Conservation (phyloP, 2,329 filamentous ascomycete genomes). For the Chaetomium olivaceum region DNA sequence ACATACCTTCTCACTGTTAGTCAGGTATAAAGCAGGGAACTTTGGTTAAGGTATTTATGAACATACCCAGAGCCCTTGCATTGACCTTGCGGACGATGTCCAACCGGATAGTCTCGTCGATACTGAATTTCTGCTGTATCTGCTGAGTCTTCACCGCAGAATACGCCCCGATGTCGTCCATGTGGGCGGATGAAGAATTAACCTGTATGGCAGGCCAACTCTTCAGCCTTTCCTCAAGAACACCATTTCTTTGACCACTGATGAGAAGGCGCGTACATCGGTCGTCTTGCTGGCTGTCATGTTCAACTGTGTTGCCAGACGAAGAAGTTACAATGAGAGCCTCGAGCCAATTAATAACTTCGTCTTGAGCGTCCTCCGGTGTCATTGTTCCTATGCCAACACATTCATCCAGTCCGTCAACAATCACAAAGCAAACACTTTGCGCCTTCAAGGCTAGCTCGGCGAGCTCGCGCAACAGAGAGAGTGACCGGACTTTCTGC, state of each 20-base stretch:
- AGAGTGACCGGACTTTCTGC: background rate
- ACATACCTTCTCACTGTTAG: conserved; percentile 4
- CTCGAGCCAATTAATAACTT: conserved; percentile 12
- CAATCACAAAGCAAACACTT: conserved; percentile 3
- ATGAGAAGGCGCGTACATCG: conserved; percentile 4
- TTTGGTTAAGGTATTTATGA: background rate
- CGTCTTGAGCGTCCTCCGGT: background rate
- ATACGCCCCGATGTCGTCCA: conserved; percentile 6
- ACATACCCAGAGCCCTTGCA: background rate
- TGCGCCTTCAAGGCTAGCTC: conserved; percentile 5
- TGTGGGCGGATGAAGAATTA: background rate
- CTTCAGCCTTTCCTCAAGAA: background rate
- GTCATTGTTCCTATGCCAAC: background rate
- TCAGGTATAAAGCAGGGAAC: background rate
- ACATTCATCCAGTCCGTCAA: conserved; percentile 11
- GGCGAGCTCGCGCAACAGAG: conserved; percentile 1
- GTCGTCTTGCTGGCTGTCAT: background rate
- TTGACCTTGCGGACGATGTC: background rate
- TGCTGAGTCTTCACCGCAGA: background rate
- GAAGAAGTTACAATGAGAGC: background rate
- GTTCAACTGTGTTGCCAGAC: background rate
- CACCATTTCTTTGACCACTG: conserved; percentile 6
- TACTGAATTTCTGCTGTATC: background rate
- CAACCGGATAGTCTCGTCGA: background rate
- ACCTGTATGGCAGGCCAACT: conserved; percentile 4